Conservation (phyloP, 208 protist genomes). For the Wallacemonas collosoma region DNA sequence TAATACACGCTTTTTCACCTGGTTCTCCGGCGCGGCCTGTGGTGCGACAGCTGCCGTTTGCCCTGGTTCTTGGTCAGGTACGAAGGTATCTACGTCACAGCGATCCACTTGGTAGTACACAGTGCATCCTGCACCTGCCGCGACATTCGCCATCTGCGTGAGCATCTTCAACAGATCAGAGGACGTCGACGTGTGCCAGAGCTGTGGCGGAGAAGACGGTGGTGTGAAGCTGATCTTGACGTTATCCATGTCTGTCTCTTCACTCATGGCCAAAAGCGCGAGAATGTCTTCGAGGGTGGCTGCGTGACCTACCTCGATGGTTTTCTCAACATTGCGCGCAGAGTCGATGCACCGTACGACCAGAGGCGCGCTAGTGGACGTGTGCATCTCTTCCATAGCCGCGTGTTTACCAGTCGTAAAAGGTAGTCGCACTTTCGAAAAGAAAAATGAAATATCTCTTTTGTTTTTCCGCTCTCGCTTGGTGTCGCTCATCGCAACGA, state of each 20-base stretch:
- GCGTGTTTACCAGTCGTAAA: too few relatives aligned
- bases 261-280: slow-evolving; percentile 13
- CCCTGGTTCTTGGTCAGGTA: too few relatives aligned
- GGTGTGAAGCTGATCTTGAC: slow-evolving; percentile 1
- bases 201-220: not conserved
- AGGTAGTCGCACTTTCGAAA: too few relatives aligned
- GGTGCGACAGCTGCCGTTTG: too few relatives aligned
- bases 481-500: too few relatives aligned
- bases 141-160: not conserved
- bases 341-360: not conserved
- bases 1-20: not conserved
- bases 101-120: too few relatives aligned
- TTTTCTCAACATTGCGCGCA: not conserved
- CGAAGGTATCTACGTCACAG: too few relatives aligned
- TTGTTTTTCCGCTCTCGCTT: too few relatives aligned
- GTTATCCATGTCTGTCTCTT: slow-evolving; percentile 12
- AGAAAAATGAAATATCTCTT: too few relatives aligned
- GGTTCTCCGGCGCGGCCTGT: too few relatives aligned
- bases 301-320: not conserved
- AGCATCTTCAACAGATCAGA: not conserved
- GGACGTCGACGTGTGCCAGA: not conserved
- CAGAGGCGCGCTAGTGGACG: not conserved
- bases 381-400: too few relatives aligned
- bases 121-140: too few relatives aligned
- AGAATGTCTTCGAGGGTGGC: slow-evolving; percentile 22